These are phyloP conservation scores for Rhynchospora breviuscula DNA, from an alignment of 176 grass and related monocot genomes.

Conservation along the genomic window DNA sequence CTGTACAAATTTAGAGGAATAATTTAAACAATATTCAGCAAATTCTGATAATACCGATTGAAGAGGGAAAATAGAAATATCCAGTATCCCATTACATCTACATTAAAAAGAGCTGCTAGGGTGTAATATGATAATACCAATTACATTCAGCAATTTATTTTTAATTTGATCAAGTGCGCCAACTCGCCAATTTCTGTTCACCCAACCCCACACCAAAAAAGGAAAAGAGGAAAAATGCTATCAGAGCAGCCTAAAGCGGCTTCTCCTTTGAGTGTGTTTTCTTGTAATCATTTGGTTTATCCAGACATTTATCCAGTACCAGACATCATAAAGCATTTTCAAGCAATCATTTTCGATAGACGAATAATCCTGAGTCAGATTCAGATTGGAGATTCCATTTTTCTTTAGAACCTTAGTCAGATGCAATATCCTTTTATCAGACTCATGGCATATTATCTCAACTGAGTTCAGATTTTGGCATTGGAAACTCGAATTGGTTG, in stretches of 20 bases:
- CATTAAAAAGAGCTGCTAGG: neutral
- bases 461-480: conserved; percentile 5
- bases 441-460: neutral
- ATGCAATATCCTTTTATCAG: conserved; percentile 2
- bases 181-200: neutral
- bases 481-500: neutral
- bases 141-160: neutral
- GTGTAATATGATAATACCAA: neutral
- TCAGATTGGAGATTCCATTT: conserved; percentile 13
- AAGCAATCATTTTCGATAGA: neutral
- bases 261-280: neutral
- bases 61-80: neutral
- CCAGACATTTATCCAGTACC: conserved; percentile 13
- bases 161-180: neutral
- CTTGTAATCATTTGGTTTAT: conserved; percentile 8
- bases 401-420: conserved; percentile 7
- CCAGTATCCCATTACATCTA: neutral
- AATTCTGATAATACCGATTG: no score
- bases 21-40: no score
- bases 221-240: neutral
- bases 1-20: no score
- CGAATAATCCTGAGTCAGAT: neutral
- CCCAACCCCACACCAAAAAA: no score
- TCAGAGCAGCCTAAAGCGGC: conserved; percentile 6
- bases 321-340: conserved; percentile 20